Evolutionary conservation across 805 yeast species (phyloP), one percentile per base, ranked within the genome.

Genomic region (Saccharomycopsis guyanensis): DNA sequence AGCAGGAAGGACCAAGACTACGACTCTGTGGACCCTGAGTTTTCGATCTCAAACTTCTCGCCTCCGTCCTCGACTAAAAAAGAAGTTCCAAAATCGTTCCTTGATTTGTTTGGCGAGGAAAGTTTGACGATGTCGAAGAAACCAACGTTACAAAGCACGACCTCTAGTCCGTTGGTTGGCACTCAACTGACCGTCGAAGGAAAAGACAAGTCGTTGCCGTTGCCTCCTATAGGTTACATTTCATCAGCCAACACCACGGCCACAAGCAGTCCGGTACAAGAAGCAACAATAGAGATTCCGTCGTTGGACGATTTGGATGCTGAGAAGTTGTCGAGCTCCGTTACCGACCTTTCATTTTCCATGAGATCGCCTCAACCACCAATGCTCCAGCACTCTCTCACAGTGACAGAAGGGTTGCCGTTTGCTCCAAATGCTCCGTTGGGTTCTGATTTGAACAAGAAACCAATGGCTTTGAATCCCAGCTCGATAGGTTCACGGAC

Each of bases 21-120:
- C 38, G 24, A 15, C 32, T 24, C 19, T 6, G 7, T 6, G 37
- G 7, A 33, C 8, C 6, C 5, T 10, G 29, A 25, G 32, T 20
- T 15, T 27, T 10, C 24, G 15, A 39, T 39, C 19, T 39, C 32
- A 25, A 39, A 12, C 15, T 41, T 41, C 19, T 31, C 32, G 3
- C 29, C 29, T 6, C 29, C 29, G 29, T 25, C 29, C 10, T 25
- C 29, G 29, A 57, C 63, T 3, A 61, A 61, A 32, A 66, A 68
- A 38, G 81, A 73, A 35, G 81, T 86, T 0, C 95, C 95, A 0
- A 79, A 76, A 58, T 82, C 93, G 2, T 65, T 87, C 27, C 63
- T 81, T 49, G 78, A 79, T 58, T 62, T 87, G 23, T 86, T 86
- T 59, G 87, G 82, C 53, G 79, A 76, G 23, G 64, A 57, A 4